Percentiles rank a stretch among this genome's conserved stretches.
These are phyloP conservation scores for Hymenoscyphus linearis DNA, from an alignment of 2,329 filamentous ascomycete genomes.

Conservation along the genomic window DNA sequence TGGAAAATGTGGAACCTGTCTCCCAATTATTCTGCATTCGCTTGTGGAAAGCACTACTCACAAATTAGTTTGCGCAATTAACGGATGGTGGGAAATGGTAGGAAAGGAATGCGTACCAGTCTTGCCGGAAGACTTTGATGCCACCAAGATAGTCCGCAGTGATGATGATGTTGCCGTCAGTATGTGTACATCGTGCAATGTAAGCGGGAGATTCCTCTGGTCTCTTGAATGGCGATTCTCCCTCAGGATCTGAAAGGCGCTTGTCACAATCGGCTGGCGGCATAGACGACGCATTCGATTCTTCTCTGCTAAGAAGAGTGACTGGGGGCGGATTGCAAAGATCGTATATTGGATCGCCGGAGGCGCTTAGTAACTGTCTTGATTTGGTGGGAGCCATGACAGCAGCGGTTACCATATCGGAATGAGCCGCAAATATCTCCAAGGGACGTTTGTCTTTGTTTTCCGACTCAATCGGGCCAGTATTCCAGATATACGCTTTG, in stretches of 20 bases:
- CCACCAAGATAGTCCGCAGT: slow-evolving; percentile 82
- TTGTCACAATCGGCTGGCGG: slow-evolving; percentile 20
- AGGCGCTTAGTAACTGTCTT: slow-evolving; percentile 69
- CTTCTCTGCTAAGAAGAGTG: slow-evolving; percentile 69
- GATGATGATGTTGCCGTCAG: slow-evolving; percentile 82
- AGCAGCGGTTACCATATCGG: slow-evolving; percentile 83
- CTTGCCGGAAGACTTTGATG: slow-evolving; percentile 93
- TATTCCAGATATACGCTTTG: slow-evolving; percentile 85
- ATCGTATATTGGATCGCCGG: slow-evolving; percentile 87
- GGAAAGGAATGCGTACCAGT: slow-evolving; percentile 36
- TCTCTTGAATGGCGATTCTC: slow-evolving; percentile 34
- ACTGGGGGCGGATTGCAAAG: slow-evolving; percentile 93
- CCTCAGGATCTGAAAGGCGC: slow-evolving; percentile 23
- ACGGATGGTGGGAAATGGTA: background rate
- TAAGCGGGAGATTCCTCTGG: slow-evolving; percentile 72
- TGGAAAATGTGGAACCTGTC: slow-evolving; percentile 67
- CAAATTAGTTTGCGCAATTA: background rate
- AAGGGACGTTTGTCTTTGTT: slow-evolving; percentile 71
- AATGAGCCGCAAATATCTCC: slow-evolving; percentile 88
- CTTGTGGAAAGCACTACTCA: slow-evolving; percentile 63
- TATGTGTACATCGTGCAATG: slow-evolving; percentile 67
- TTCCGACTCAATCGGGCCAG: slow-evolving; percentile 47
- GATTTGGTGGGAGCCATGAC: slow-evolving; percentile 77
- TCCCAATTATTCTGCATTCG: slow-evolving; percentile 75
- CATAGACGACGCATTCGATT: slow-evolving; percentile 49